Conservation (phyloP, 192 early-diverging fungal species). For the Coemansia sp. region DNA sequence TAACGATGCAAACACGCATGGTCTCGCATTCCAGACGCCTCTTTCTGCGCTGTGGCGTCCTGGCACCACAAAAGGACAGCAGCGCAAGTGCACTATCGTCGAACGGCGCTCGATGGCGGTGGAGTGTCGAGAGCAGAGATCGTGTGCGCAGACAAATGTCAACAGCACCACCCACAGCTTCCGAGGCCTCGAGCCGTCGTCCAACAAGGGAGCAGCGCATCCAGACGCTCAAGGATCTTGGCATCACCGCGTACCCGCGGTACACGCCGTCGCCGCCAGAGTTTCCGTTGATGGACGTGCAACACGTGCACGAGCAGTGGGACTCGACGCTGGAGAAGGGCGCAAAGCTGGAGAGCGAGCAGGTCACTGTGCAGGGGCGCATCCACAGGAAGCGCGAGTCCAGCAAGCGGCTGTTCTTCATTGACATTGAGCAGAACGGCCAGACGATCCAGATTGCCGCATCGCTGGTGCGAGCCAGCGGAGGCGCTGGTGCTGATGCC, state of each 20-base stretch:
- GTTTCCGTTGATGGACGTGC: slow-evolving; percentile 21
- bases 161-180: slow-evolving; percentile 2
- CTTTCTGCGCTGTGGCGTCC: neutral
- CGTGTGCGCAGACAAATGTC: neutral
- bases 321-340: slow-evolving; percentile 24
- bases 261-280: slow-evolving; percentile 21
- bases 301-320: slow-evolving; percentile 23
- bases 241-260: slow-evolving; percentile 44
- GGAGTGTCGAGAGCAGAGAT: neutral
- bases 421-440: slow-evolving; percentile 65
- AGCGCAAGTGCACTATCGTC: neutral
- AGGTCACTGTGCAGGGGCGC: slow-evolving; percentile 59
- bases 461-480: slow-evolving; percentile 47
- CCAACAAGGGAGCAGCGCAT: slow-evolving; percentile 31
- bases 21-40: neutral
- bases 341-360: slow-evolving; percentile 33
- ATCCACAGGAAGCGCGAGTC: slow-evolving; percentile 68
- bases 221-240: slow-evolving; percentile 17
- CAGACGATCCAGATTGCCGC: slow-evolving; percentile 66
- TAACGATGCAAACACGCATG: slow-evolving; percentile 7
- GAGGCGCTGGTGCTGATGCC: slow-evolving; percentile 5
- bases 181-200: neutral
- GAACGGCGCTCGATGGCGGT: neutral
- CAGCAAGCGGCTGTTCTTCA: slow-evolving; percentile 71
- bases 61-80: neutral